phyloP scores from a whole-genome alignment of 495 filamentous ascomycete species.

The Ramalina intermedia region DNA sequence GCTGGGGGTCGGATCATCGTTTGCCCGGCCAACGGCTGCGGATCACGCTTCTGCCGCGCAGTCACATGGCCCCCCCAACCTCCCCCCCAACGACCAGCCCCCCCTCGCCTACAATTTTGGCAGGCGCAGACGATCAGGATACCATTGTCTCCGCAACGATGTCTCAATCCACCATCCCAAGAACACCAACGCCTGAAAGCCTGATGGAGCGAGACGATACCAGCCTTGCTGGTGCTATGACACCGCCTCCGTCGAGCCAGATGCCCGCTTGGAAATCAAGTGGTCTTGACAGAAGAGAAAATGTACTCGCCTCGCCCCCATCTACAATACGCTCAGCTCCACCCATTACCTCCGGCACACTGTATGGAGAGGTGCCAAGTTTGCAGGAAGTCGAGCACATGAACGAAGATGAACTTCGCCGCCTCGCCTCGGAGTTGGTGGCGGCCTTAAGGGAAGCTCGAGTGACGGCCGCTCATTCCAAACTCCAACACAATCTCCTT shows the following conservation, averaged over 20 bases:
- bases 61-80: too few species aligned
- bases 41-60: too few species aligned
- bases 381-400: constrained; percentile 50
- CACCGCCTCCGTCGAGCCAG: constrained; percentile 65
- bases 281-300: constrained; percentile 1
- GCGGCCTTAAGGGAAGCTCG: constrained; percentile 46
- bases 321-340: constrained; percentile 36
- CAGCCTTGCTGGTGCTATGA: constrained; percentile 31
- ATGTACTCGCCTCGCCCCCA: constrained; percentile 36
- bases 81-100: too few species aligned
- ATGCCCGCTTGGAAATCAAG: constrained; percentile 24
- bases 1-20: not conserved
- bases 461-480: constrained; percentile 79
- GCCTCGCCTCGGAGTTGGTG: constrained; percentile 41
- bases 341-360: constrained; percentile 30
- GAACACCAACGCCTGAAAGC: constrained; percentile 12
- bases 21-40: too few species aligned
- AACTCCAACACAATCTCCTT: constrained; percentile 78
- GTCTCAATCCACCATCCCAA: constrained; percentile 11
- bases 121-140: too few species aligned
- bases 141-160: constrained; percentile 1
- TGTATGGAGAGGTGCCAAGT: constrained; percentile 39
- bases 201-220: constrained; percentile 2
- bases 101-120: too few species aligned
- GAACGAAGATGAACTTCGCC: constrained; percentile 42